These are phyloP conservation scores for Albifimbria verrucaria DNA, from an alignment of 2,329 filamentous ascomycete species.

Conservation along the genomic window DNA sequence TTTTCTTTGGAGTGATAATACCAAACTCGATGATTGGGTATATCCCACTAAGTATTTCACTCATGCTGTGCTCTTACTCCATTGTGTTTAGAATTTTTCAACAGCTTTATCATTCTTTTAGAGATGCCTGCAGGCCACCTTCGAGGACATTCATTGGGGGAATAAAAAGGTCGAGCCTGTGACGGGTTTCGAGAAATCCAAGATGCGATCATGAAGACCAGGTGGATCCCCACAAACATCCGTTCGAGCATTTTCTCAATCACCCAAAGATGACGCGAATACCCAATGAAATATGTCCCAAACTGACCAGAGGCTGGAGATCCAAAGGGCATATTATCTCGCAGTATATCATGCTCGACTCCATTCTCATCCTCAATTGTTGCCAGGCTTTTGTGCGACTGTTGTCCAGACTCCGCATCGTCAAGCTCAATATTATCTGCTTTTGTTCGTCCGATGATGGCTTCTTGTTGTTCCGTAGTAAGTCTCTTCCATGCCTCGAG, in stretches of 20 bases:
- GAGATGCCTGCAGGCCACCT: too few relatives aligned
- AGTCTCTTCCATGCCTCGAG: conserved; percentile 44
- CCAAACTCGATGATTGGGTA: too few relatives aligned
- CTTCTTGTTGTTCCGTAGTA: conserved; percentile 48
- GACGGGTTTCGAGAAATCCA: conserved; percentile 51
- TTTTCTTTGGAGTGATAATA: too few relatives aligned
- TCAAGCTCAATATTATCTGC: conserved; percentile 55
- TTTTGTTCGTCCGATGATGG: conserved; percentile 55
- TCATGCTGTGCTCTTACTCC: too few relatives aligned
- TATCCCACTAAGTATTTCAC: too few relatives aligned
- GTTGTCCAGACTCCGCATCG: conserved; percentile 44
- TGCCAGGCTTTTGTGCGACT: conserved; percentile 52
- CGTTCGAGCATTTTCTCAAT: conserved; percentile 55
- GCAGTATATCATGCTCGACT: conserved; percentile 48
- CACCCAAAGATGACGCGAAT: conserved; percentile 51
- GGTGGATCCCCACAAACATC: conserved; percentile 55
- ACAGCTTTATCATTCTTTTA: too few relatives aligned
- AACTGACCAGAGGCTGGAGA: conserved; percentile 47
- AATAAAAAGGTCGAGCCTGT: conserved; percentile 54
- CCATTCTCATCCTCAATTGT: conserved; percentile 50
- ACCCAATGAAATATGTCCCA: conserved; percentile 58
- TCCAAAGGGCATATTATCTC: conserved; percentile 61
- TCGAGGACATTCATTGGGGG: too few relatives aligned
- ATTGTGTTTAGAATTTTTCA: too few relatives aligned
- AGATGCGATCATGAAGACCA: conserved; percentile 51